Percentiles rank a stretch among this genome's conserved stretches.
phyloP scores from a whole-genome alignment of 1,139 yeast species.

The Wickerhamiella pararugosa region DNA sequence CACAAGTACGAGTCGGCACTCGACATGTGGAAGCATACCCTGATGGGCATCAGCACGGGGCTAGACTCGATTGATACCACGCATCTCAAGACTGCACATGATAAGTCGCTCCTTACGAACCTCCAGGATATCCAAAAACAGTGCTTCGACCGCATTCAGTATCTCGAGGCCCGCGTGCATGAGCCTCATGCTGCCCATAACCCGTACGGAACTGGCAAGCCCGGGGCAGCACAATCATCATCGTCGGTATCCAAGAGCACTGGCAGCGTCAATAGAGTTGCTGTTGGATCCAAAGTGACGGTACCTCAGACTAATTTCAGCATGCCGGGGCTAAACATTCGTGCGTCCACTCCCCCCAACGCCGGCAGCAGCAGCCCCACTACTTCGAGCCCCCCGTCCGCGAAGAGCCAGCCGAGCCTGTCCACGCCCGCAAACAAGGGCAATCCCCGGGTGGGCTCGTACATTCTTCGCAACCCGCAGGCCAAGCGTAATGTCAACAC shows the following conservation, averaged over 20 bases:
- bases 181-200: conserved; percentile 8
- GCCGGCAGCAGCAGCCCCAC: too few relatives aligned
- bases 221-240: background rate
- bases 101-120: conserved; percentile 22
- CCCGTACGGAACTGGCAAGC: conserved; percentile 13
- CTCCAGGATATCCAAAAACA: conserved; percentile 26
- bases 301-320: background rate
- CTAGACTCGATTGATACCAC: conserved; percentile 20
- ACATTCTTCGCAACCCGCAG: background rate
- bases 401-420: conserved; percentile 4
- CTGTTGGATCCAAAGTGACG: conserved; percentile 14
- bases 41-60: conserved; percentile 19
- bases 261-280: conserved; percentile 10
- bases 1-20: conserved; percentile 22
- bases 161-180: conserved; percentile 18
- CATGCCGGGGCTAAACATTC: background rate
- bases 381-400: background rate
- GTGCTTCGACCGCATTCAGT: conserved; percentile 24
- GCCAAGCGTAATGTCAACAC: background rate
- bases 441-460: background rate
- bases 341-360: too few relatives aligned
- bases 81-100: conserved; percentile 21
- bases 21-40: conserved; percentile 22
- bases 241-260: background rate
- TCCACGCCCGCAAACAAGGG: background rate